Percentiles rank a stretch among this genome's conserved stretches.
phyloP scores from a whole-genome alignment of 768 basidiomycete genomes.

The Boletus subparvulus region DNA sequence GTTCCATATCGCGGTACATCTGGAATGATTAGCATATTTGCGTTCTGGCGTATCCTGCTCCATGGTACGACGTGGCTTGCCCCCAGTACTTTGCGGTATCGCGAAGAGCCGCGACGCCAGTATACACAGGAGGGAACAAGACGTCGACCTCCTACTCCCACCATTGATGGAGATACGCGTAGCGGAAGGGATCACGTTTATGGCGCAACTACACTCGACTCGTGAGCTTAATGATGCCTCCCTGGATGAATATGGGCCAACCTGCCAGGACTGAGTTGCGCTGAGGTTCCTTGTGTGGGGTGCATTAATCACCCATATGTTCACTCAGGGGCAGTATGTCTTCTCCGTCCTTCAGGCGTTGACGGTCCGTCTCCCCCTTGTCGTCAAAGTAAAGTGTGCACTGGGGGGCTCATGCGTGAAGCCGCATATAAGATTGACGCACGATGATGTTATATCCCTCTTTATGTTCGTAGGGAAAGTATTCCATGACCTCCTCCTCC shows the following conservation, averaged over 20 bases:
- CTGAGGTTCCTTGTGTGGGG: constrained; percentile 26
- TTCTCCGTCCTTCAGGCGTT: constrained; percentile 33
- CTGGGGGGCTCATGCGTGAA: constrained; percentile 16
- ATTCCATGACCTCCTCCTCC: constrained; percentile 38
- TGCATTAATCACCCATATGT: constrained; percentile 34
- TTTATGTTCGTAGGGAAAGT: constrained; percentile 36
- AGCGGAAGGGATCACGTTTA: constrained; percentile 35
- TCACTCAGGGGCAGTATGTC: constrained; percentile 35
- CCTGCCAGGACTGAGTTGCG: constrained; percentile 31
- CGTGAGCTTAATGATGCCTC: neutral
- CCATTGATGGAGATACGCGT: constrained; percentile 38
- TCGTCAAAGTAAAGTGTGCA: constrained; percentile 40
- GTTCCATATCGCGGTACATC: constrained; percentile 45
- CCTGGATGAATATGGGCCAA: constrained; percentile 2
- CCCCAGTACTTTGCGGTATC: constrained; percentile 39
- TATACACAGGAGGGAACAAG: constrained; percentile 38
- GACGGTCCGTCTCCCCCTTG: constrained; percentile 32
- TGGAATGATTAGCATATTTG: constrained; percentile 1
- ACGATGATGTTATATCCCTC: constrained; percentile 34
- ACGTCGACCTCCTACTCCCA: constrained; percentile 39
- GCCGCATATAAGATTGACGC: constrained; percentile 1
- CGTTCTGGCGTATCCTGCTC: neutral
- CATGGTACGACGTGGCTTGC: neutral
- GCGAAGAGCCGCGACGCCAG: constrained; percentile 38
- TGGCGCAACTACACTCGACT: constrained; percentile 22